Evolutionary conservation across 768 basidiomycete species (phyloP).

Genomic region (Lentinula aciculospora): DNA sequence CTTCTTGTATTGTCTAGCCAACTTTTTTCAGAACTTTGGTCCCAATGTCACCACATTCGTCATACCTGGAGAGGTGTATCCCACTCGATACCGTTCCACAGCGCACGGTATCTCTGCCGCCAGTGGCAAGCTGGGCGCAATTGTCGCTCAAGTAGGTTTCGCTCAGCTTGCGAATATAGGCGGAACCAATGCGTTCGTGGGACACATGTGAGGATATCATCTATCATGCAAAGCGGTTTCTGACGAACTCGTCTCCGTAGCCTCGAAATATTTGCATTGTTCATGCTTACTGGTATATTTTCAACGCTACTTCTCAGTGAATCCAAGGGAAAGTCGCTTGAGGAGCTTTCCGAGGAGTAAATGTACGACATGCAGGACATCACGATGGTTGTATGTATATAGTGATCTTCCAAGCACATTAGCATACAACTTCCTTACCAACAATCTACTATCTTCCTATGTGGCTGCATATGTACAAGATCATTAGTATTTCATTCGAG

Average conservation of each 20-base stretch:
- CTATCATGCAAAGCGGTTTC: not conserved
- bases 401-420: too few species aligned
- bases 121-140: slow-evolving; percentile 77
- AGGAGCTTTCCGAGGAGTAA: slow-evolving; percentile 66
- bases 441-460: too few species aligned
- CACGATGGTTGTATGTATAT: not conserved
- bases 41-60: slow-evolving; percentile 75
- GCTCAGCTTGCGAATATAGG: slow-evolving; percentile 62
- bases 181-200: slow-evolving; percentile 53
- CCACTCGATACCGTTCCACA: slow-evolving; percentile 84
- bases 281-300: slow-evolving; percentile 82
- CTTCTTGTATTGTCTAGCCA: slow-evolving; percentile 80
- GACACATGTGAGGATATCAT: slow-evolving; percentile 49
- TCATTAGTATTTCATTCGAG: too few species aligned
- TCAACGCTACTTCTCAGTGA: slow-evolving; percentile 79
- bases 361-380: not conserved
- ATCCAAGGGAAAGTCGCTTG: slow-evolving; percentile 61
- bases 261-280: slow-evolving; percentile 76
- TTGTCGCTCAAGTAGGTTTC: slow-evolving; percentile 78
- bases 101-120: slow-evolving; percentile 84
- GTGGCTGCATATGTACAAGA: too few species aligned
- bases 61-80: slow-evolving; percentile 80
- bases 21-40: slow-evolving; percentile 90
- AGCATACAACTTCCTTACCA: too few species aligned
- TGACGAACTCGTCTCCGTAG: slow-evolving; percentile 23